Percentiles rank a stretch among this genome's conserved stretches.
These are phyloP conservation scores for Malus sieversii DNA, from an alignment of 306 rosid genomes.

Conservation along the genomic window DNA sequence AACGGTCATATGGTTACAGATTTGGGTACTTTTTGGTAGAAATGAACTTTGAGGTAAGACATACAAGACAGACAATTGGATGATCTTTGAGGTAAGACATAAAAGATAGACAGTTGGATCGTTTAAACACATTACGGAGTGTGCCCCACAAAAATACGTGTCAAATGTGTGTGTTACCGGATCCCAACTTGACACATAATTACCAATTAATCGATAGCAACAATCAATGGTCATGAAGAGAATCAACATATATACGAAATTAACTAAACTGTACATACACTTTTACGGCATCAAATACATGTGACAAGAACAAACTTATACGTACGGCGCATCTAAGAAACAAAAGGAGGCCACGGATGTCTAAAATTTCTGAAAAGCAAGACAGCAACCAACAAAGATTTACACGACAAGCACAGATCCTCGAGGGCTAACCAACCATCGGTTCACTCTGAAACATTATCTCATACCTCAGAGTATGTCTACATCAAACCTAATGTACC, in stretches of 20 bases:
- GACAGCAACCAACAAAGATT: not conserved
- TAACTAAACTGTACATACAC: not conserved
- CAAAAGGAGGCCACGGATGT: not conserved
- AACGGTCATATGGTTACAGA: too few species aligned
- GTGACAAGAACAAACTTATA: not conserved
- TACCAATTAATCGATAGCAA: not conserved
- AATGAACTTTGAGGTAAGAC: too few species aligned
- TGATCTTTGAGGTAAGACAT: too few species aligned
- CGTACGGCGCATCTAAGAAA: too few species aligned
- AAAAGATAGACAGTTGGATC: too few species aligned
- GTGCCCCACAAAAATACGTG: too few species aligned
- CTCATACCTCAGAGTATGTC: too few species aligned
- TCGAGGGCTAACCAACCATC: not conserved
- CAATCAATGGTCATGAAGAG: not conserved
- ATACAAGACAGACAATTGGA: too few species aligned
- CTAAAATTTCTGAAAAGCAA: not conserved
- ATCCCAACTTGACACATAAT: not conserved
- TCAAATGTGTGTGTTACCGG: too few species aligned
- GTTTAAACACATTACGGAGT: too few species aligned
- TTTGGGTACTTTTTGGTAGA: too few species aligned
- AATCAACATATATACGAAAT: not conserved
- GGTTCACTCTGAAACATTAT: not conserved
- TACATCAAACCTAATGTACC: not conserved
- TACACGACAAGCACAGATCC: not conserved
- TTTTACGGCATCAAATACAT: not conserved